Conservation (phyloP, 2,329 filamentous ascomycete species). For the Talaromyces atroroseus region DNA sequence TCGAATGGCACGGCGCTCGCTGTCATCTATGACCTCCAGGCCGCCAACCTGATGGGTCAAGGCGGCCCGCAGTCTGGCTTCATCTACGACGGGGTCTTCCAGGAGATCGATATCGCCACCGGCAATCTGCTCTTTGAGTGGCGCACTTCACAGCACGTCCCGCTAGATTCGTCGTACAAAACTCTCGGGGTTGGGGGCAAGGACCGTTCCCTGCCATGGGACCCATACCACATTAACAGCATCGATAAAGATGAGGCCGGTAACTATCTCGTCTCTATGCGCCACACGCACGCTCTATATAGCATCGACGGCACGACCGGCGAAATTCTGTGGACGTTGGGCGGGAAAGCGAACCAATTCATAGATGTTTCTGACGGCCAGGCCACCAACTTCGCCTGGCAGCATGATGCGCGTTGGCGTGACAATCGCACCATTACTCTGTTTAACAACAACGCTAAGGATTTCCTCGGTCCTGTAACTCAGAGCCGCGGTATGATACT, state of each 20-base stretch:
- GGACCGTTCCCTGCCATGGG: conserved; percentile 33
- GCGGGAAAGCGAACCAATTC: conserved; percentile 19
- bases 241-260: conserved; percentile 48
- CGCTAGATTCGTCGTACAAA: conserved; percentile 20
- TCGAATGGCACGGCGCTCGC: conserved; percentile 38
- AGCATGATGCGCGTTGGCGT: conserved; percentile 17
- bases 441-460: conserved; percentile 34
- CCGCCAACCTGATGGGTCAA: conserved; percentile 33
- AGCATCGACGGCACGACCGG: conserved; percentile 47
- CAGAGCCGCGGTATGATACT: conserved; percentile 43
- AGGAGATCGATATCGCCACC: conserved; percentile 43
- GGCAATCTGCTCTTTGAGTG: conserved; percentile 43
- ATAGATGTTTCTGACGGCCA: conserved; percentile 2
- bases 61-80: conserved; percentile 34
- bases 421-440: conserved; percentile 26
- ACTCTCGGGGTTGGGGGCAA: conserved; percentile 17
- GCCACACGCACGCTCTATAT: conserved; percentile 44
- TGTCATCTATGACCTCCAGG: conserved; percentile 34
- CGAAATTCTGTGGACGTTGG: conserved; percentile 51
- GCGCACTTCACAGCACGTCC: conserved; percentile 43
- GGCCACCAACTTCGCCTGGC: conserved; percentile 9
- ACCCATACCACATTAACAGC: conserved; percentile 54
- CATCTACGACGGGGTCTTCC: conserved; percentile 38
- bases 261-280: conserved; percentile 51
- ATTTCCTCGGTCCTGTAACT: conserved; percentile 14